Evolutionary conservation across 192 early-diverging fungal species (phyloP).

Genomic region (Obelidium mucronatum): DNA sequence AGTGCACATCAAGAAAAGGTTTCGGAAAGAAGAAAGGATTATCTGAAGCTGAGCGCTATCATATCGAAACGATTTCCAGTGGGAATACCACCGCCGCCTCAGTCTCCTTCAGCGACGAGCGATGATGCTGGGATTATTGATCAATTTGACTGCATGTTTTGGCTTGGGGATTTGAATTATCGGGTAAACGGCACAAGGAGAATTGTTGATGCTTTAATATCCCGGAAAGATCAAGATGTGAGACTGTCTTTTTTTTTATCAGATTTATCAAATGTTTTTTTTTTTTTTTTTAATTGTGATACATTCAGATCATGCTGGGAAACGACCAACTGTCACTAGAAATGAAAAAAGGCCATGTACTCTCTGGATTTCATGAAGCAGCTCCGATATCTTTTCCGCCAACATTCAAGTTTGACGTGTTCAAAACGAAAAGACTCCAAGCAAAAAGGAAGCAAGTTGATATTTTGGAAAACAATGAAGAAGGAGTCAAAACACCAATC

Average conservation of each 20-base stretch:
- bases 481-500: background rate
- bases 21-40: constrained; percentile 62
- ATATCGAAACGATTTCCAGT: background rate
- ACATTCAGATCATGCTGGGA: constrained; percentile 36
- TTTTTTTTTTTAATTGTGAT: constrained; percentile 32
- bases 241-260: background rate
- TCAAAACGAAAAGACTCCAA: background rate
- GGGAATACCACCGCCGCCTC: too few relatives aligned
- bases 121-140: background rate
- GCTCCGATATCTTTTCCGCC: constrained; percentile 79
- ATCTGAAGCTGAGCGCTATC: background rate
- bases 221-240: constrained; percentile 22
- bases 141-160: constrained; percentile 57
- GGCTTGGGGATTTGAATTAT: constrained; percentile 96
- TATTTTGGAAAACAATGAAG: too few relatives aligned
- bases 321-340: constrained; percentile 58
- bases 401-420: constrained; percentile 93
- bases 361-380: constrained; percentile 76
- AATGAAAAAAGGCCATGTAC: constrained; percentile 64
- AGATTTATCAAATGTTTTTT: background rate
- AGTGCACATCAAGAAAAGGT: constrained; percentile 61
- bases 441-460: background rate
- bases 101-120: too few relatives aligned
- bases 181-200: constrained; percentile 70
- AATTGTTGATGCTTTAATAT: constrained; percentile 63